phyloP scores from a whole-genome alignment of 495 filamentous ascomycete genomes.

The Ascobolus immersus region DNA sequence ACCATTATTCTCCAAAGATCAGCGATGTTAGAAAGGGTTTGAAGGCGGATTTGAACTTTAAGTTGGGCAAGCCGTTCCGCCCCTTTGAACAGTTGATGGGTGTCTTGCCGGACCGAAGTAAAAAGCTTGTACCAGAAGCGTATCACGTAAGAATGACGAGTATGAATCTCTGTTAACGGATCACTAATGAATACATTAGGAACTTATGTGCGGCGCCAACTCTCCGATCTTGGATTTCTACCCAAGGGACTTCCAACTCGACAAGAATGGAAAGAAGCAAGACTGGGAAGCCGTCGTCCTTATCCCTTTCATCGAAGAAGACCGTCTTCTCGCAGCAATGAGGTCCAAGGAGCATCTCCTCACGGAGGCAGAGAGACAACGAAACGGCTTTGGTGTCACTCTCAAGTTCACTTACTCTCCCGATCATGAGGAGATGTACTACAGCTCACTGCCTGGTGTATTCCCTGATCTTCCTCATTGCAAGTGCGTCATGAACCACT shows the following conservation, averaged over 20 bases:
- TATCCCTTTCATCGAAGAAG: conserved; percentile 94
- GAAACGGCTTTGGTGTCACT: conserved; percentile 77
- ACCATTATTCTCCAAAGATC: conserved; percentile 95
- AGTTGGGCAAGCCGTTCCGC: conserved; percentile 74
- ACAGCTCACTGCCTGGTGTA: conserved; percentile 62
- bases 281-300: conserved; percentile 99
- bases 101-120: conserved; percentile 87
- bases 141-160: conserved; percentile 31
- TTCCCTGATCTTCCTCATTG: conserved; percentile 77
- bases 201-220: conserved; percentile 67
- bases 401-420: conserved; percentile 77
- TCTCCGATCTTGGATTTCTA: conserved; percentile 99
- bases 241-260: conserved; percentile 85
- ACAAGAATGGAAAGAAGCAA: conserved; percentile 99
- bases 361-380: conserved; percentile 42
- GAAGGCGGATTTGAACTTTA: conserved; percentile 70
- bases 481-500: conserved; percentile 81
- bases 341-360: conserved; percentile 54
- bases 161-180: neutral
- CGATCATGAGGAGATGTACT: conserved; percentile 51
- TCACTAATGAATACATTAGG: conserved; percentile 10
- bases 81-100: conserved; percentile 97
- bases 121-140: conserved; percentile 67
- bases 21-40: conserved; percentile 80
- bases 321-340: conserved; percentile 61